A percentile compares a stretch with the other conserved stretches of the same genome.
These are phyloP conservation scores for Tylopilus vinaceipallidus DNA, from an alignment of 768 basidiomycete genomes.

Conservation along the genomic window DNA sequence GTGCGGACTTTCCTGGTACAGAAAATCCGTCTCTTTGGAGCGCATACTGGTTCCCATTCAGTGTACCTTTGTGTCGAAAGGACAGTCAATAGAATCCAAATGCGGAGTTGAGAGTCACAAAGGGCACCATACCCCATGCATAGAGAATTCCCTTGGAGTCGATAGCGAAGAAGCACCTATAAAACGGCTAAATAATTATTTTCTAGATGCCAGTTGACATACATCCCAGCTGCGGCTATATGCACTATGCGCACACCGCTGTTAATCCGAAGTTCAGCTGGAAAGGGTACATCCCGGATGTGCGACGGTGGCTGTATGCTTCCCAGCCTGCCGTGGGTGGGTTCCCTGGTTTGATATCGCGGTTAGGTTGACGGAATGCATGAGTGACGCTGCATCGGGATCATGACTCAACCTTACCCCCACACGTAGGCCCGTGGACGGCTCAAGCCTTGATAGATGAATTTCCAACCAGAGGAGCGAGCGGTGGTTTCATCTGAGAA, in stretches of 20 bases:
- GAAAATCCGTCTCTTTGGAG: slow-evolving; percentile 56
- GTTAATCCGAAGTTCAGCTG: slow-evolving; percentile 54
- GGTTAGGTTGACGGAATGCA: background rate
- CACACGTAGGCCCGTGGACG: slow-evolving; percentile 51
- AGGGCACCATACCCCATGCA: slow-evolving; percentile 67
- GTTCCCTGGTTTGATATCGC: slow-evolving; percentile 43
- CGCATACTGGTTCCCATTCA: slow-evolving; percentile 46
- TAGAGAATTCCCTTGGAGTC: slow-evolving; percentile 70
- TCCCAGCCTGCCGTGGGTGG: slow-evolving; percentile 64
- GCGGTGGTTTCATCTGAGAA: slow-evolving; percentile 73
- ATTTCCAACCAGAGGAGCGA: slow-evolving; percentile 73
- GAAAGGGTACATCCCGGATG: slow-evolving; percentile 53
- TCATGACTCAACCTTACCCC: slow-evolving; percentile 59
- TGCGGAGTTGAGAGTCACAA: background rate
- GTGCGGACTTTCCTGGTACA: slow-evolving; percentile 46
- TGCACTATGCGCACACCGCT: slow-evolving; percentile 64
- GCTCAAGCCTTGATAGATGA: slow-evolving; percentile 70
- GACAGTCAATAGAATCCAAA: slow-evolving; percentile 4
- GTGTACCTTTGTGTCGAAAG: slow-evolving; percentile 49
- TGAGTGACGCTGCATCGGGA: background rate
- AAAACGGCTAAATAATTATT: background rate
- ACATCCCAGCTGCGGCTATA: slow-evolving; percentile 84
- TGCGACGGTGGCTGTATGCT: slow-evolving; percentile 33
- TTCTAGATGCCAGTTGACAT: slow-evolving; percentile 23
- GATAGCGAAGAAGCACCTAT: slow-evolving; percentile 84